Conservation (phyloP, 805 yeast genomes). For the Pichia manshurica region DNA sequence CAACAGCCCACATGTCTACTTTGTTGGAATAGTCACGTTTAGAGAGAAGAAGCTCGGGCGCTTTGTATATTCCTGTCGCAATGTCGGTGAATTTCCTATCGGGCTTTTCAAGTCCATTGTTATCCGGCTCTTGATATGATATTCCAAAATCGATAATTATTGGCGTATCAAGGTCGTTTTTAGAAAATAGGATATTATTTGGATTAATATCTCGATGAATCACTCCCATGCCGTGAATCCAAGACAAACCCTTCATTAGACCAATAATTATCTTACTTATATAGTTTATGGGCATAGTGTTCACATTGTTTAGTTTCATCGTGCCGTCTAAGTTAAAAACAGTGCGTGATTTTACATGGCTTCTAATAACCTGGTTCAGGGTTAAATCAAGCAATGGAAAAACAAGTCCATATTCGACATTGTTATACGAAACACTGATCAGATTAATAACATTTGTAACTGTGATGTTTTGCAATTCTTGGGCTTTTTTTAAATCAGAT, state of each 20-base stretch:
- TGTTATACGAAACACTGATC: conserved; percentile 14
- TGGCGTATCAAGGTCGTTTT: conserved; percentile 22
- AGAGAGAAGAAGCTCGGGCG: conserved; percentile 70
- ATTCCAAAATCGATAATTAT: conserved; percentile 40
- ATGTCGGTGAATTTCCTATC: conserved; percentile 47
- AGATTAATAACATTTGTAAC: conserved; percentile 14
- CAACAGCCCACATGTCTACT: conserved; percentile 71
- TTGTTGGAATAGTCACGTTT: conserved; percentile 45
- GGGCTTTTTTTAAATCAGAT: conserved; percentile 12
- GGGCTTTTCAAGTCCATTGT: conserved; percentile 60
- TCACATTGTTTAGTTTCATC: conserved; percentile 5
- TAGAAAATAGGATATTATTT: conserved; percentile 44
- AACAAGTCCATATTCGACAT: conserved; percentile 36
- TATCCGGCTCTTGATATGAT: conserved; percentile 38
- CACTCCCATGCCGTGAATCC: conserved; percentile 62
- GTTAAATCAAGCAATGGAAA: conserved; percentile 37
- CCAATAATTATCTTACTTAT: conserved; percentile 32
- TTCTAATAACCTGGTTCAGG: conserved; percentile 32
- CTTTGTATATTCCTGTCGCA: conserved; percentile 60
- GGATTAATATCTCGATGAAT: conserved; percentile 76
- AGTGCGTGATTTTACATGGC: conserved; percentile 29
- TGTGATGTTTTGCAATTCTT: not conserved
- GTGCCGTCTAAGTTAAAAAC: conserved; percentile 19
- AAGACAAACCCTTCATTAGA: conserved; percentile 44
- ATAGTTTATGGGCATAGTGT: conserved; percentile 16